Evolutionary conservation across 2,329 filamentous ascomycete genomes (phyloP), one percentile per base, ranked within the genome.

Genomic region (Venturia pyrina): DNA sequence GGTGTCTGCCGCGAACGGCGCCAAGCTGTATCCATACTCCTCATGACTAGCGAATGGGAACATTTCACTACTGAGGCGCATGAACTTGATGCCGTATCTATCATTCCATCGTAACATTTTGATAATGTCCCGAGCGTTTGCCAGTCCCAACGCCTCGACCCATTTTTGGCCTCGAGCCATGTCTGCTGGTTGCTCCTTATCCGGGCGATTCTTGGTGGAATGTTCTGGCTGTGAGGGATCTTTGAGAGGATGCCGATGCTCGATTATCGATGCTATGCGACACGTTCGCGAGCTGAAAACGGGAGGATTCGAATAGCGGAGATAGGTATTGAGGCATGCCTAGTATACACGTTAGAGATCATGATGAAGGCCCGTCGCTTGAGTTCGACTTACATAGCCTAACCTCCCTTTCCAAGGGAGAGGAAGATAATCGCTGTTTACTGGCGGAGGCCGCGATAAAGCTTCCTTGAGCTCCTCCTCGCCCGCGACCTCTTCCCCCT

Each of bases 21-120:
- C 87, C 15, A 98, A 81, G 70, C 86, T 89, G 75, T 98, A 98
- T 0, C 93, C 93, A 69, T 96, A 89, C 68, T 91, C 89, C 32
- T 85, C 83, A 72, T 98, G 93, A 69, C 90, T 96, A 1, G 93
- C 93, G 74, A 97, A 97, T 0, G 93, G 93, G 69, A 98, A 98
- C 90, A 97, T 97, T 71, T 97, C 93, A 65, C 91, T 96, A 70
- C 91, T 96, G 24, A 98, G 80, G 1, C 93, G 86, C 85, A 98
- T 86, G 75, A 98, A 97, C 70, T 87, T 93, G 77, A 98, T 98
- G 48, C 89, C 88, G 69, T 93, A 97, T 70, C 86, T 89, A 69
- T 96, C 88, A 72, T 98, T 97, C 93, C 93, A 98, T 1, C 86
- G 84, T 10, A 97, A 72, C 85, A 97, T 91, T 75, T 96, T 96